These are phyloP conservation scores for Lentinula novae-zelandiae DNA, from an alignment of 1,284 basidiomycete species.

Conservation along the genomic window DNA sequence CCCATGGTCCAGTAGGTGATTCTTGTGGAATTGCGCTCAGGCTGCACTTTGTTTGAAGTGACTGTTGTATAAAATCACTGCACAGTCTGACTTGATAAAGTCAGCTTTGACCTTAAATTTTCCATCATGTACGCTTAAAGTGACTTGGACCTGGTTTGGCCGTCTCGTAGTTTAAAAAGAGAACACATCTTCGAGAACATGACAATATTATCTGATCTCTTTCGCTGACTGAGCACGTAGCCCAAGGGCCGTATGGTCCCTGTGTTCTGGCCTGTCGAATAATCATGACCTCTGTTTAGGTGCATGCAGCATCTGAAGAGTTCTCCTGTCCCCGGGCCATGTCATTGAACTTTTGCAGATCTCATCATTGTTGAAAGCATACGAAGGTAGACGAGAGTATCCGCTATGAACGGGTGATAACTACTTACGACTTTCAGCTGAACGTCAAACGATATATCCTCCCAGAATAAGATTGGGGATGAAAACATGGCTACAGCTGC, in stretches of 20 bases:
- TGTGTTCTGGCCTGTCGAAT: background rate
- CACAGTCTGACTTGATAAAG: background rate
- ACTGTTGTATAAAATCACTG: no score
- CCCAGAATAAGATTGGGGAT: conserved; percentile 27
- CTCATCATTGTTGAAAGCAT: conserved; percentile 25
- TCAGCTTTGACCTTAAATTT: background rate
- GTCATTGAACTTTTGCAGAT: conserved; percentile 18
- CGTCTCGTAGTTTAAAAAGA: no score
- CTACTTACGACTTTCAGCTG: conserved; percentile 26
- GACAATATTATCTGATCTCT: no score
- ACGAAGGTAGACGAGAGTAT: conserved; percentile 20
- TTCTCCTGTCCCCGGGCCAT: conserved; percentile 4
- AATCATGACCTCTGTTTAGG: conserved; percentile 20
- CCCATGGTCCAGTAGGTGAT: background rate
- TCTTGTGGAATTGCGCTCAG: no score
- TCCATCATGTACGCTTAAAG: background rate
- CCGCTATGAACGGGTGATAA: conserved; percentile 25
- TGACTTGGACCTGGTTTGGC: no score
- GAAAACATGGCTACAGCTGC: conserved; percentile 9
- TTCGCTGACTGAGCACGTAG: no score
- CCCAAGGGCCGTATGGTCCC: no score
- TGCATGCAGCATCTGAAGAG: conserved; percentile 10
- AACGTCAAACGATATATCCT: conserved; percentile 32
- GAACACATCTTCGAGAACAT: no score
- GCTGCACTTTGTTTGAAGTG: no score